Percentiles rank a stretch among this genome's conserved stretches.
phyloP scores from a whole-genome alignment of 345 rosid species.

The Pugionium dolabratum region DNA sequence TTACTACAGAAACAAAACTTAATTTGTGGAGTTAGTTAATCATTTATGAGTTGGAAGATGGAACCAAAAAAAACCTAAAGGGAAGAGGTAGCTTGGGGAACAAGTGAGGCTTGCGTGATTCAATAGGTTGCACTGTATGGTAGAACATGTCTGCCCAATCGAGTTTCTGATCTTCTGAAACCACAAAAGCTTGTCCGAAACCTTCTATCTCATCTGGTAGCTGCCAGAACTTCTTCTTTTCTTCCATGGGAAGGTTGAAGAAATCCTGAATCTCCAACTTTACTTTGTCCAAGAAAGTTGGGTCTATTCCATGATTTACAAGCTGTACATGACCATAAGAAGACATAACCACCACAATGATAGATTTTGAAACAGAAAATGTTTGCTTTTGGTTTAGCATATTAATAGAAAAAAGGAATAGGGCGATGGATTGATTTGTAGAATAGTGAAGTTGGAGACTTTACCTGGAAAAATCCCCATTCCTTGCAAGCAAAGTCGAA shows the following conservation, averaged over 20 bases:
- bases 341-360: neutral
- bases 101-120: slow-evolving; percentile 36
- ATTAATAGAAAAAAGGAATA: neutral
- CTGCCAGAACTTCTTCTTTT: slow-evolving; percentile 40
- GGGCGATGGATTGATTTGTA: neutral
- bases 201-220: slow-evolving; percentile 33
- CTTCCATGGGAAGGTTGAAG: slow-evolving; percentile 45
- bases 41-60: too few species aligned
- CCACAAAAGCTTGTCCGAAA: slow-evolving; percentile 43
- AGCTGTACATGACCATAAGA: slow-evolving; percentile 26
- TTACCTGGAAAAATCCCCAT: slow-evolving; percentile 74
- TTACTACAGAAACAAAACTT: neutral
- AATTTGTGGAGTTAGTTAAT: neutral
- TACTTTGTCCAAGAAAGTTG: slow-evolving; percentile 34
- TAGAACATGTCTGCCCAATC: slow-evolving; percentile 44
- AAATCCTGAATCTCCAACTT: slow-evolving; percentile 39
- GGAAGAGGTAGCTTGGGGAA: slow-evolving; percentile 42
- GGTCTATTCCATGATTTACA: slow-evolving; percentile 42
- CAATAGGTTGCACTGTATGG: slow-evolving; percentile 23
- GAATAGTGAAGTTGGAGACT: neutral
- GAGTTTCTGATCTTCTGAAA: slow-evolving; percentile 43
- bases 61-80: slow-evolving; percentile 26
- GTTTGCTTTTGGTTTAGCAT: slow-evolving; percentile 1
- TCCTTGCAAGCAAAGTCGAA: slow-evolving; percentile 58
- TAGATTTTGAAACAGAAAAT: neutral